These are phyloP conservation scores for Dendrocalamus sinicus DNA, from an alignment of 176 grass and related monocot species.

Conservation along the genomic window DNA sequence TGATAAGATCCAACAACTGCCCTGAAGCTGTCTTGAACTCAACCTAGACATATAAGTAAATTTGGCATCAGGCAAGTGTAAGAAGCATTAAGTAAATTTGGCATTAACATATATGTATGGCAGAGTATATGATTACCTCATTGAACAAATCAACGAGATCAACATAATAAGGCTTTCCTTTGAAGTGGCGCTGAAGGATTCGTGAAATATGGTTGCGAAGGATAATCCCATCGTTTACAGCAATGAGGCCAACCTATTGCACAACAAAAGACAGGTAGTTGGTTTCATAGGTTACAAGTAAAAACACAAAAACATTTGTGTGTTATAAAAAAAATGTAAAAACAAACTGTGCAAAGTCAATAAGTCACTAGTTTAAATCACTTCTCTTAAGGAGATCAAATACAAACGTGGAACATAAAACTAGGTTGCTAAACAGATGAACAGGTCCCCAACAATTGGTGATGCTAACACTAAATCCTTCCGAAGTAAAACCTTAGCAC, in stretches of 20 bases:
- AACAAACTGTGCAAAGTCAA: not conserved
- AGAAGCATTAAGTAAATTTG: conserved; percentile 25
- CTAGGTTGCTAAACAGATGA: conserved; percentile 11
- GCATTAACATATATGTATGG: conserved; percentile 1
- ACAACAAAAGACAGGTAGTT: conserved; percentile 38
- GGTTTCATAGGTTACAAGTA: conserved; percentile 22
- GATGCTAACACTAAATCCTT: not conserved
- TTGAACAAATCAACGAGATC: conserved; percentile 97
- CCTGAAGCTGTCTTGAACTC: conserved; percentile 99
- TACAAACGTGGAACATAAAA: conserved; percentile 28
- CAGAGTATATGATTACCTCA: conserved; percentile 66
- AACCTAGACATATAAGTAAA: conserved; percentile 60
- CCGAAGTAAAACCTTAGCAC: not conserved
- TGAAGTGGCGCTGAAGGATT: conserved; percentile 83
- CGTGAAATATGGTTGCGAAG: conserved; percentile 94
- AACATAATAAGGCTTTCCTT: conserved; percentile 89
- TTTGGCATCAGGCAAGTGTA: conserved; percentile 6
- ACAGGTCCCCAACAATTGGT: not conserved
- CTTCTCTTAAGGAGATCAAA: conserved; percentile 29
- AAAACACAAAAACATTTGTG: not conserved
- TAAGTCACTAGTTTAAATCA: conserved; percentile 19
- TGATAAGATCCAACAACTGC: conserved; percentile 94
- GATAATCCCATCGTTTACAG: conserved; percentile 93
- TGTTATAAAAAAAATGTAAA: not conserved
- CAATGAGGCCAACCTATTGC: conserved; percentile 96